These are phyloP conservation scores for Geotrichum macrosporum DNA, from an alignment of 1,139 yeast species.

Conservation along the genomic window DNA sequence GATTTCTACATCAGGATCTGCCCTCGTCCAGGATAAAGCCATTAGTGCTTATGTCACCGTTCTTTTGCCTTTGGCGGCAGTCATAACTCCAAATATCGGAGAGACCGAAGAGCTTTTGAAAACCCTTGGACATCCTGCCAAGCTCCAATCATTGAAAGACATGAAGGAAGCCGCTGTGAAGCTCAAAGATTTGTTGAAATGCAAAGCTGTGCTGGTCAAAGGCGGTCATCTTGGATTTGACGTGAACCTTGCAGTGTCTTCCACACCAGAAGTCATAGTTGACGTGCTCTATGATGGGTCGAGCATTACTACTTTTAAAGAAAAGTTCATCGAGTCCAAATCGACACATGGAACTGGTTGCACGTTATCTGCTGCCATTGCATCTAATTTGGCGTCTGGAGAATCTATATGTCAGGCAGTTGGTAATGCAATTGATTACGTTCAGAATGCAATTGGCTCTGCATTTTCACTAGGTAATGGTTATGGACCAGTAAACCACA, in stretches of 20 bases:
- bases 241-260: constrained; percentile 25
- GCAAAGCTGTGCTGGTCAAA: constrained; percentile 61
- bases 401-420: constrained; percentile 47
- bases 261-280: constrained; percentile 38
- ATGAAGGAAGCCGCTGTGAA: constrained; percentile 43
- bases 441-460: constrained; percentile 56
- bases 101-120: constrained; percentile 47
- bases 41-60: constrained; percentile 44
- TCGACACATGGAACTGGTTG: constrained; percentile 92
- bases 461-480: constrained; percentile 51
- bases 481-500: constrained; percentile 72
- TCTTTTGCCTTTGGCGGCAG: constrained; percentile 53
- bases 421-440: constrained; percentile 55
- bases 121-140: constrained; percentile 18
- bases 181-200: constrained; percentile 41
- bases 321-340: constrained; percentile 47
- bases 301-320: constrained; percentile 45
- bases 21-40: constrained; percentile 49
- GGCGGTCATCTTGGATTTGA: constrained; percentile 72
- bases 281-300: constrained; percentile 61
- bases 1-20: constrained; percentile 72
- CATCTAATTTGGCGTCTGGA: constrained; percentile 59
- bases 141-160: constrained; percentile 36
- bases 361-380: constrained; percentile 75
- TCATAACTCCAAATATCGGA: constrained; percentile 70